phyloP scores from a whole-genome alignment of 1,284 basidiomycete genomes.

The Naganishia liquefaciens region DNA sequence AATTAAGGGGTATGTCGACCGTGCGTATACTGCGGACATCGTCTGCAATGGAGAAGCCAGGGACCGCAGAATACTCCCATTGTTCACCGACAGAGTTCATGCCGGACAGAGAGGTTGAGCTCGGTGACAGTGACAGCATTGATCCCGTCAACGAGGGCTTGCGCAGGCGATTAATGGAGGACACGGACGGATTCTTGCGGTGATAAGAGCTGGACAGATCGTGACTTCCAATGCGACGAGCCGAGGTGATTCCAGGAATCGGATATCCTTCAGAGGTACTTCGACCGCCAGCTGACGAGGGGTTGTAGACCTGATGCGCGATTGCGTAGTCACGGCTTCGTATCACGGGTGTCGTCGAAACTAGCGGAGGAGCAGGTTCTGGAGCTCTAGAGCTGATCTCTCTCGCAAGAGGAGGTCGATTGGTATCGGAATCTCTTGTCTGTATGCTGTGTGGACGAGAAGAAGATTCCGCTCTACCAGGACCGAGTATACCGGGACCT shows the following conservation, averaged over 20 bases:
- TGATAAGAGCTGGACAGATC: slow-evolving; percentile 13
- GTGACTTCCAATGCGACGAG: slow-evolving; percentile 1
- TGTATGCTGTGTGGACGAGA: slow-evolving; percentile 22
- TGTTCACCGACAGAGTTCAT: slow-evolving; percentile 18
- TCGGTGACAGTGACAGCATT: slow-evolving; percentile 20
- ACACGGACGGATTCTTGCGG: slow-evolving; percentile 23
- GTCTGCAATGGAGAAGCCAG: slow-evolving; percentile 51
- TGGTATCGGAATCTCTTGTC: slow-evolving; percentile 1
- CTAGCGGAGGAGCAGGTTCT: slow-evolving; percentile 32
- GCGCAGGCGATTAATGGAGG: slow-evolving; percentile 25
- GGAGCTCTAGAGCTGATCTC: slow-evolving; percentile 23
- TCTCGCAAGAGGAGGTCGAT: slow-evolving; percentile 18
- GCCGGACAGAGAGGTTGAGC: slow-evolving; percentile 28
- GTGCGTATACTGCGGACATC: slow-evolving; percentile 51
- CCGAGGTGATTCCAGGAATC: slow-evolving; percentile 10
- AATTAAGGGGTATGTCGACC: slow-evolving; percentile 34
- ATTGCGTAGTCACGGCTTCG: slow-evolving; percentile 29
- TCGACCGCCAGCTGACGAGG: not conserved
- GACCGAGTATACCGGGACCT: not conserved
- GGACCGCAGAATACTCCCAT: slow-evolving; percentile 44
- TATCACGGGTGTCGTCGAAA: slow-evolving; percentile 33
- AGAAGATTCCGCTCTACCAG: slow-evolving; percentile 7
- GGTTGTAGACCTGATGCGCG: slow-evolving; percentile 14
- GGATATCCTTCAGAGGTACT: slow-evolving; percentile 11
- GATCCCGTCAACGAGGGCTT: slow-evolving; percentile 32